These are phyloP conservation scores for Aspergillus aculeatus DNA, from an alignment of 2,329 filamentous ascomycete genomes.

Conservation along the genomic window DNA sequence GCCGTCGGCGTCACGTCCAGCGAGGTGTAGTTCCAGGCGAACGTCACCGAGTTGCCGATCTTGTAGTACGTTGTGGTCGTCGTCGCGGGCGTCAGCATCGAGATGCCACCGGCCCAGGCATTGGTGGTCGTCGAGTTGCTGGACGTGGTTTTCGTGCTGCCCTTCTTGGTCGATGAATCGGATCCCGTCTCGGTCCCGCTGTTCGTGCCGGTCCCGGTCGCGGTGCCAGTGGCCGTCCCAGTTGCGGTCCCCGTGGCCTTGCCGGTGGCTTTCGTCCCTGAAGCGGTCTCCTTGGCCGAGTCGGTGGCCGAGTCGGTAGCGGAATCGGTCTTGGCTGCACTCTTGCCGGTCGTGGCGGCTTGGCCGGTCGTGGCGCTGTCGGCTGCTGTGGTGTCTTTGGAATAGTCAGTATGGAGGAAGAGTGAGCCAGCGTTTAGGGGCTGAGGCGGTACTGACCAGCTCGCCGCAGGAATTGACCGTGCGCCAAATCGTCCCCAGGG, in stretches of 20 bases:
- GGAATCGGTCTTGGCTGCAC: constrained; percentile 19
- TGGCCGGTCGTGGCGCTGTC: constrained; percentile 21
- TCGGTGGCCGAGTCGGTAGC: constrained; percentile 18
- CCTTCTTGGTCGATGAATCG: constrained; percentile 23
- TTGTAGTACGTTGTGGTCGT: constrained; percentile 60
- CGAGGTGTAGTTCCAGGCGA: constrained; percentile 69
- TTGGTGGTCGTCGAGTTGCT: constrained; percentile 52
- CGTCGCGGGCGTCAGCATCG: constrained; percentile 59
- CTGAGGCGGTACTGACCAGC: constrained; percentile 24
- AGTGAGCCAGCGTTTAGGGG: not conserved
- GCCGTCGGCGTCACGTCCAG: constrained; percentile 57
- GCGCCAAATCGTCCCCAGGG: constrained; percentile 17
- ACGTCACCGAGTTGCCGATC: constrained; percentile 61
- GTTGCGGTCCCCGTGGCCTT: constrained; percentile 13
- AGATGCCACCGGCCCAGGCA: constrained; percentile 58
- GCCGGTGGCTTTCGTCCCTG: constrained; percentile 9
- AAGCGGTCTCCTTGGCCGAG: constrained; percentile 17
- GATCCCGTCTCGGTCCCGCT: constrained; percentile 17
- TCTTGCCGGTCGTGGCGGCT: constrained; percentile 12
- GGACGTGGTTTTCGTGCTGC: constrained; percentile 30
- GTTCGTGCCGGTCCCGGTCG: constrained; percentile 17
- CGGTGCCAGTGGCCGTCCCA: constrained; percentile 17
- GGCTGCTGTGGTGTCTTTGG: constrained; percentile 19
- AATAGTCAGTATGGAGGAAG: not conserved
- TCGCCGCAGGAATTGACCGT: constrained; percentile 24